Evolutionary conservation across 2,329 filamentous ascomycete genomes (phyloP).

Genomic region (Chaetomium strumarium): DNA sequence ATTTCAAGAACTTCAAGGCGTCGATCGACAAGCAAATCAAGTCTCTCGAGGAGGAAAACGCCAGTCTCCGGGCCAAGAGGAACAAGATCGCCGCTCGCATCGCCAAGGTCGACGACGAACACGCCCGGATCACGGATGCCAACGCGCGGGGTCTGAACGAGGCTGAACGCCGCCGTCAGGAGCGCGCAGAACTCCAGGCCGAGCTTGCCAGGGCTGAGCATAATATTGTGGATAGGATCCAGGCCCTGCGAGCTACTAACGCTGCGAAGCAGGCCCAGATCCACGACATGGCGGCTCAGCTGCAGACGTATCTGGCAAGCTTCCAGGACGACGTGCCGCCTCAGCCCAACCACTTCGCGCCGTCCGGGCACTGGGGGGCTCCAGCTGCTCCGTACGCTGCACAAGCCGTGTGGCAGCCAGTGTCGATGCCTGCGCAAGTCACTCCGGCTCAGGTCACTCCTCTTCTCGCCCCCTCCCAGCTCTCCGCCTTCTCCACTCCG

Average conservation of each 20-base stretch:
- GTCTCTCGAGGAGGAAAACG: constrained; percentile 58
- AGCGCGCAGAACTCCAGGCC: constrained; percentile 42
- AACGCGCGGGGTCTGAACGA: constrained; percentile 60
- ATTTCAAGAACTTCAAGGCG: constrained; percentile 53
- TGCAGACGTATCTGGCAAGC: constrained; percentile 38
- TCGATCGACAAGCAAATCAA: constrained; percentile 58
- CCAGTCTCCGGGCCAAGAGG: constrained; percentile 57
- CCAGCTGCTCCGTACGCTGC: constrained; percentile 33
- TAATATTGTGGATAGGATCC: constrained; percentile 37
- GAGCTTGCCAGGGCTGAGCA: constrained; percentile 42
- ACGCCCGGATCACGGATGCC: constrained; percentile 63
- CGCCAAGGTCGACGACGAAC: constrained; percentile 65
- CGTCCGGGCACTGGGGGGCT: constrained; percentile 17
- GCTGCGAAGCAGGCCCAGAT: constrained; percentile 38
- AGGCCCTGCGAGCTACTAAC: constrained; percentile 32
- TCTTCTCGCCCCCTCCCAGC: constrained; percentile 20
- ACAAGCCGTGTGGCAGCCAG: constrained; percentile 33
- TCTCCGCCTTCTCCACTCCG: constrained; percentile 17
- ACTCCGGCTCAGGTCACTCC: constrained; percentile 19
- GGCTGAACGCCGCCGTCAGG: constrained; percentile 53
- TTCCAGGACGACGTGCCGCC: constrained; percentile 32
- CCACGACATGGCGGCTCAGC: constrained; percentile 30
- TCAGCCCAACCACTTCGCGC: constrained; percentile 20
- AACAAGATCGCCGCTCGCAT: constrained; percentile 69
- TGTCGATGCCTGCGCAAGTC: constrained; percentile 30